These are phyloP conservation scores for Davidsoniella virescens DNA, from an alignment of 2,329 filamentous ascomycete species.

Conservation along the genomic window DNA sequence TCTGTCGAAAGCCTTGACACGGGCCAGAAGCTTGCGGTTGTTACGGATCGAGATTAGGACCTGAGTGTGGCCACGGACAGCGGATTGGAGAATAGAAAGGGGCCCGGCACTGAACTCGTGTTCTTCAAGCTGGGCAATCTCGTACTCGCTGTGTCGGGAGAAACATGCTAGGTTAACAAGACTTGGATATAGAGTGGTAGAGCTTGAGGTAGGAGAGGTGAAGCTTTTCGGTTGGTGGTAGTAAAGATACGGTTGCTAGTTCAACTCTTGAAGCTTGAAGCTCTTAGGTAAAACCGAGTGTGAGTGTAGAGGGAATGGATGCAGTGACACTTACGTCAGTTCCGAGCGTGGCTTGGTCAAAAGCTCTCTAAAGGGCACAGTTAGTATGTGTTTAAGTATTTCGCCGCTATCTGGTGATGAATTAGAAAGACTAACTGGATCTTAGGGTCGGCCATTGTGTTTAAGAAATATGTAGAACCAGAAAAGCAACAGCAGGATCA, in stretches of 20 bases:
- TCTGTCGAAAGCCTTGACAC: conserved; percentile 95
- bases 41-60: conserved; percentile 95
- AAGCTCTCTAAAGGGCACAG: conserved; percentile 48
- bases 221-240: too few relatives aligned
- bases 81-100: conserved; percentile 88
- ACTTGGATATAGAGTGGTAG: conserved; percentile 4
- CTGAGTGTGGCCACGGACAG: conserved; percentile 84
- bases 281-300: background rate
- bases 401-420: background rate
- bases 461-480: background rate
- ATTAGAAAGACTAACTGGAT: conserved; percentile 38
- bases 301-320: background rate
- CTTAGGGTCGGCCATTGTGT: conserved; percentile 48
- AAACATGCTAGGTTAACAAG: background rate
- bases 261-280: too few relatives aligned
- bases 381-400: conserved; percentile 18
- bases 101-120: conserved; percentile 38
- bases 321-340: conserved; percentile 54
- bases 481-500: too few relatives aligned
- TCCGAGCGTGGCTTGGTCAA: conserved; percentile 77
- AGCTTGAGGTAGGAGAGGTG: background rate
- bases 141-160: conserved; percentile 55
- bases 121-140: conserved; percentile 56
- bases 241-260: background rate
- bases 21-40: conserved; percentile 92